Percentiles rank a stretch among this genome's conserved stretches.
These are phyloP conservation scores for Ajuga reptans DNA, from an alignment of 305 asterid genomes.

Conservation along the genomic window DNA sequence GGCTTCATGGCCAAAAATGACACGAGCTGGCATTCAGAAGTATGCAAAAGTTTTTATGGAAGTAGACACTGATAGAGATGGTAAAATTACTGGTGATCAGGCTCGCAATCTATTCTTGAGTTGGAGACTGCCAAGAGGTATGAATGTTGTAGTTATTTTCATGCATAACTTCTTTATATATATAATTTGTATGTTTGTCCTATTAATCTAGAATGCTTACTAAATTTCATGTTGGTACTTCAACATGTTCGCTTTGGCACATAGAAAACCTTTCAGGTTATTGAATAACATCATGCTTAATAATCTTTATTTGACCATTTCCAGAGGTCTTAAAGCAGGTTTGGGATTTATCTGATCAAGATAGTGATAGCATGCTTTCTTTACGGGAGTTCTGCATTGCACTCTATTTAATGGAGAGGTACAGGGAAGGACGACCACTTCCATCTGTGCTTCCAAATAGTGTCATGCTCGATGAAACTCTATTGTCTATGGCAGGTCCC, in stretches of 20 bases:
- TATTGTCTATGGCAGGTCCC: constrained; percentile 70
- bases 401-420: constrained; percentile 79
- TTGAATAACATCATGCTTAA: constrained; percentile 20
- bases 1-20: constrained; percentile 89
- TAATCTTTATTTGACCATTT: constrained; percentile 25
- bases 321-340: constrained; percentile 95
- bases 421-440: constrained; percentile 72
- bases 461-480: constrained; percentile 71
- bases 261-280: constrained; percentile 3
- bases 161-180: not conserved
- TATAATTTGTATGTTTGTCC: not conserved
- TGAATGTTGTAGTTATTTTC: not conserved
- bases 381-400: constrained; percentile 87
- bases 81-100: constrained; percentile 79
- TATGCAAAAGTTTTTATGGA: constrained; percentile 83
- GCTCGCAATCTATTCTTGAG: constrained; percentile 83
- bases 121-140: constrained; percentile 95
- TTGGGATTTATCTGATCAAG: constrained; percentile 96
- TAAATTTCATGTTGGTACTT: constrained; percentile 5
- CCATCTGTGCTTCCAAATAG: constrained; percentile 70
- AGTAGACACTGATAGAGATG: constrained; percentile 80
- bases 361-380: constrained; percentile 86
- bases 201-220: constrained; percentile 9
- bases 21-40: constrained; percentile 77
- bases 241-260: constrained; percentile 3